These are phyloP conservation scores for Quercus agrifolia DNA, from an alignment of 306 rosid genomes.

Conservation along the genomic window DNA sequence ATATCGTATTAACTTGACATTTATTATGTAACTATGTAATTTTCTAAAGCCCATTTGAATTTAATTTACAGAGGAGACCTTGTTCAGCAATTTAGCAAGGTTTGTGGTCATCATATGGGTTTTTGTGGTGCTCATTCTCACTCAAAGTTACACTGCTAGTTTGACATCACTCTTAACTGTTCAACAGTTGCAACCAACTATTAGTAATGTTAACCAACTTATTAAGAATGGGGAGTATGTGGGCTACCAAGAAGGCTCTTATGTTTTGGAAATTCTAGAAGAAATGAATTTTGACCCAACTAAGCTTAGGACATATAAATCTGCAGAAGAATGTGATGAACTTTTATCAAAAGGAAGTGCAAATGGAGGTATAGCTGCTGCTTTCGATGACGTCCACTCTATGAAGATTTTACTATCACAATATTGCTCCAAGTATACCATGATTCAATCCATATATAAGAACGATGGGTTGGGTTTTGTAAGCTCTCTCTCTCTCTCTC, in stretches of 20 bases:
- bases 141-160: slow-evolving; percentile 44
- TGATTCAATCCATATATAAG: slow-evolving; percentile 21
- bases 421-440: slow-evolving; percentile 38
- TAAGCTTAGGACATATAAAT: background rate
- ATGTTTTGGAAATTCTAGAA: slow-evolving; percentile 1
- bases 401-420: slow-evolving; percentile 23
- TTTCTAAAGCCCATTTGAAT: too few relatives aligned
- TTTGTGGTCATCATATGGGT: slow-evolving; percentile 35
- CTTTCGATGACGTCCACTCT: slow-evolving; percentile 34
- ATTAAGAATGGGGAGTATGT: slow-evolving; percentile 13
- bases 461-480: slow-evolving; percentile 49
- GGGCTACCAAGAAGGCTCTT: slow-evolving; percentile 20
- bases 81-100: slow-evolving; percentile 34
- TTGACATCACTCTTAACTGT: slow-evolving; percentile 31
- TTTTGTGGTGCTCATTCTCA: slow-evolving; percentile 32
- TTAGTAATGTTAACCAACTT: slow-evolving; percentile 24
- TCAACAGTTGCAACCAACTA: slow-evolving; percentile 26
- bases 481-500: slow-evolving; percentile 1
- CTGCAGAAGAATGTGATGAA: slow-evolving; percentile 17
- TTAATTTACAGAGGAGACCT: slow-evolving; percentile 21
- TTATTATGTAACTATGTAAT: too few relatives aligned
- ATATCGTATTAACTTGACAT: background rate
- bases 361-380: slow-evolving; percentile 44
- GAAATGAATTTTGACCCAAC: slow-evolving; percentile 16
- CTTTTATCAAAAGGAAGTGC: slow-evolving; percentile 22